These are phyloP conservation scores for Termitomyces heimii DNA, from an alignment of 768 basidiomycete genomes.

Conservation along the genomic window DNA sequence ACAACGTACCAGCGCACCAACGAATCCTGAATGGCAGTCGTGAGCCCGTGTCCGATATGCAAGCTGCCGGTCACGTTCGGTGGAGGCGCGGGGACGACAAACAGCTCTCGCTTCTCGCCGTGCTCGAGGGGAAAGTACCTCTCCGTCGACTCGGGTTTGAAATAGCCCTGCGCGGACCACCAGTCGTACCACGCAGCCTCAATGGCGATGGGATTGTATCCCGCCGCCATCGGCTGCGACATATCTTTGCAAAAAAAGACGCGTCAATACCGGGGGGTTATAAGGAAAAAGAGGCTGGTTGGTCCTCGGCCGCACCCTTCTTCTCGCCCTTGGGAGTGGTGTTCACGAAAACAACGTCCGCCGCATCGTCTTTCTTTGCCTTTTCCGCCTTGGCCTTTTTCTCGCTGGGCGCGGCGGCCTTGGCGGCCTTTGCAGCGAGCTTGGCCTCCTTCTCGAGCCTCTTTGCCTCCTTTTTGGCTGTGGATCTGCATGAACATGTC, in stretches of 20 bases:
- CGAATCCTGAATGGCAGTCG: slow-evolving; percentile 85
- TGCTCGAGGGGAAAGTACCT: slow-evolving; percentile 51
- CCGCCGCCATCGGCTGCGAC: slow-evolving; percentile 80
- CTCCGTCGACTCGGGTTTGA: slow-evolving; percentile 49
- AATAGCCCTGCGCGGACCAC: slow-evolving; percentile 91
- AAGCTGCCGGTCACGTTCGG: slow-evolving; percentile 96
- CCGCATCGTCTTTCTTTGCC: slow-evolving; percentile 63
- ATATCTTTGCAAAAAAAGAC: slow-evolving; percentile 52
- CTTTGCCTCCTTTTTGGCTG: slow-evolving; percentile 86
- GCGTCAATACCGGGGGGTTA: too few species aligned
- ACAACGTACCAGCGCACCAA: slow-evolving; percentile 79
- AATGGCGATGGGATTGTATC: slow-evolving; percentile 92
- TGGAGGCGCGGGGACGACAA: slow-evolving; percentile 87
- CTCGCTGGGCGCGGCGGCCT: slow-evolving; percentile 39
- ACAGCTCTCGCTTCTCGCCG: slow-evolving; percentile 57
- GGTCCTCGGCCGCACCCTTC: slow-evolving; percentile 61
- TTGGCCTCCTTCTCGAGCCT: slow-evolving; percentile 75
- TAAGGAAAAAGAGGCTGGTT: too few species aligned
- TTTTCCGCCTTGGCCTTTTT: slow-evolving; percentile 77
- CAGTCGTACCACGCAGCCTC: slow-evolving; percentile 98
- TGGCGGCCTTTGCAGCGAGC: slow-evolving; percentile 62
- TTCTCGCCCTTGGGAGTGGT: slow-evolving; percentile 87
- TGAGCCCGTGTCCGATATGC: slow-evolving; percentile 94
- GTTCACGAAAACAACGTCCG: slow-evolving; percentile 76
- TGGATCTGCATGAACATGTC: background rate